phyloP scores from a whole-genome alignment of 495 filamentous ascomycete species.

The Neurospora sp. region DNA sequence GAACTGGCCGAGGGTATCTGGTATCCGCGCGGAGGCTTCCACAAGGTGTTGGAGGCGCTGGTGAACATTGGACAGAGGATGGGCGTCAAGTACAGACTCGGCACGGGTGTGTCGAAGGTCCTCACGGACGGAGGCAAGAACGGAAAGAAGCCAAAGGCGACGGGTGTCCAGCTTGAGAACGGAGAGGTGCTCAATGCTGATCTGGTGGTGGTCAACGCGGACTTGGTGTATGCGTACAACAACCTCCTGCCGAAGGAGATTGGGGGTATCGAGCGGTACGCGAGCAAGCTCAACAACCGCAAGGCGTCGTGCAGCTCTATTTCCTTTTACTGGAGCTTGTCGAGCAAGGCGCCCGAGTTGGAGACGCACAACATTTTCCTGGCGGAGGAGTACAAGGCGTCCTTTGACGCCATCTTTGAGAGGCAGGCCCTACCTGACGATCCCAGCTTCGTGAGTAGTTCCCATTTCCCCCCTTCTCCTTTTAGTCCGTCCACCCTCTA shows the following conservation, averaged over 20 bases:
- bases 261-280: slow-evolving; percentile 21
- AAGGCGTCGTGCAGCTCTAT: slow-evolving; percentile 56
- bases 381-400: slow-evolving; percentile 54
- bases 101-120: slow-evolving; percentile 40
- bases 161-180: slow-evolving; percentile 42
- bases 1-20: slow-evolving; percentile 64
- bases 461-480: background rate
- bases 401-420: slow-evolving; percentile 63
- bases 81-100: slow-evolving; percentile 49
- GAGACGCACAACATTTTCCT: slow-evolving; percentile 68
- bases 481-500: background rate
- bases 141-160: slow-evolving; percentile 26
- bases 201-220: slow-evolving; percentile 55
- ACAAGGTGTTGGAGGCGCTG: slow-evolving; percentile 46
- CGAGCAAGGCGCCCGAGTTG: slow-evolving; percentile 44
- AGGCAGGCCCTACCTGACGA: slow-evolving; percentile 49
- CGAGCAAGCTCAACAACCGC: slow-evolving; percentile 35
- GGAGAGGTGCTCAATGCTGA: slow-evolving; percentile 48
- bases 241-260: slow-evolving; percentile 40
- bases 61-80: slow-evolving; percentile 42
- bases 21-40: slow-evolving; percentile 62
- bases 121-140: slow-evolving; percentile 27
- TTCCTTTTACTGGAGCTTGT: slow-evolving; percentile 63
- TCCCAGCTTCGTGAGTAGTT: slow-evolving; percentile 42
- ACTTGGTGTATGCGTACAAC: slow-evolving; percentile 61